These are phyloP conservation scores for Penicillium paneum DNA, from an alignment of 2,329 filamentous ascomycete species.

Conservation along the genomic window DNA sequence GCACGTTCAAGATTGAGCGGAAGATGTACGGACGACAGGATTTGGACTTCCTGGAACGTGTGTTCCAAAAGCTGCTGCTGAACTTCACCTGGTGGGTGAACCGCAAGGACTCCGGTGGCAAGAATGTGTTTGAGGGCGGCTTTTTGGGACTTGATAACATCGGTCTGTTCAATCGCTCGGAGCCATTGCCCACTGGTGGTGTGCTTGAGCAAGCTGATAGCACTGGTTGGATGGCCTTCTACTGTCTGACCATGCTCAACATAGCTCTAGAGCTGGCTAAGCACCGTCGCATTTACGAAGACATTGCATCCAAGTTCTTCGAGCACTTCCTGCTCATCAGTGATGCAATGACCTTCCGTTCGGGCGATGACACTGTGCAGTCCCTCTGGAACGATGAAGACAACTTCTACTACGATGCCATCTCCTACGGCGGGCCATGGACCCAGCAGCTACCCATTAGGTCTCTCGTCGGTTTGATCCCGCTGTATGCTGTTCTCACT, in stretches of 20 bases:
- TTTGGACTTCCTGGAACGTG: slow-evolving; percentile 89
- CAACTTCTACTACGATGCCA: slow-evolving; percentile 95
- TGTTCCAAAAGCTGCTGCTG: slow-evolving; percentile 91
- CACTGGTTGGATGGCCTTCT: slow-evolving; percentile 99
- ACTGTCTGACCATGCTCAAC: slow-evolving; percentile 94
- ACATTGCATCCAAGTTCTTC: slow-evolving; percentile 97
- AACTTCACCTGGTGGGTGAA: slow-evolving; percentile 99
- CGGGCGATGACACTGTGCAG: slow-evolving; percentile 63
- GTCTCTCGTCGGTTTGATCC: slow-evolving; percentile 89
- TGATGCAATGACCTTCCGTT: slow-evolving; percentile 89
- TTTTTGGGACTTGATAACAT: slow-evolving; percentile 97
- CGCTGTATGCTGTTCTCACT: slow-evolving; percentile 86
- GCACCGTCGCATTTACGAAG: slow-evolving; percentile 90
- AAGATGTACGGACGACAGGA: slow-evolving; percentile 96
- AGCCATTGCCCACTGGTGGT: slow-evolving; percentile 89
- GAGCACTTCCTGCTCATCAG: slow-evolving; percentile 98
- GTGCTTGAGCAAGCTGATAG: slow-evolving; percentile 94
- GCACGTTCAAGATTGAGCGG: slow-evolving; percentile 96
- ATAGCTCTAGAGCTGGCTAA: slow-evolving; percentile 94
- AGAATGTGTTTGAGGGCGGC: slow-evolving; percentile 95
- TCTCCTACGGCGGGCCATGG: slow-evolving; percentile 92
- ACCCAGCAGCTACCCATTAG: slow-evolving; percentile 88
- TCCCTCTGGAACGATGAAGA: slow-evolving; percentile 96
- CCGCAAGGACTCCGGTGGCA: slow-evolving; percentile 87
- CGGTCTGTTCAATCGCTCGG: slow-evolving; percentile 93